Conservation (phyloP, 2,329 filamentous ascomycete genomes). For the Diaporthe sp. region DNA sequence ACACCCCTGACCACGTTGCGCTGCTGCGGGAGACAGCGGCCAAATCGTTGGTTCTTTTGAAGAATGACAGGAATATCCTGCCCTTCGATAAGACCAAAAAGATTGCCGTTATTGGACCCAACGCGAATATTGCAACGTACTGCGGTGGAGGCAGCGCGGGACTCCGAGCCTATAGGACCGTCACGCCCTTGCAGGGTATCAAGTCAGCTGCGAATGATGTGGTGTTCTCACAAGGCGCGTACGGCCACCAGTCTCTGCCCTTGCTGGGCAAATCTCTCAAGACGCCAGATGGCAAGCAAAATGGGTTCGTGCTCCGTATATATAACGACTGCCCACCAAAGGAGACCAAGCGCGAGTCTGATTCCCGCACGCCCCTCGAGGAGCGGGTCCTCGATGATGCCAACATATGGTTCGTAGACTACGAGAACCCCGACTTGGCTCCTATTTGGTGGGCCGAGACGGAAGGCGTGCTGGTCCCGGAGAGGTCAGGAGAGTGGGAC, state of each 20-base stretch:
- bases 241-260: constrained; percentile 50
- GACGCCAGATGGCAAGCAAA: constrained; percentile 41
- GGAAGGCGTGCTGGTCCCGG: constrained; percentile 43
- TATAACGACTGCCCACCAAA: constrained; percentile 42
- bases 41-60: constrained; percentile 73
- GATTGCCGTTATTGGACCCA: constrained; percentile 66
- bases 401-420: constrained; percentile 46
- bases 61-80: constrained; percentile 70
- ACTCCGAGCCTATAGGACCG: constrained; percentile 48
- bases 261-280: constrained; percentile 45
- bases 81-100: constrained; percentile 59
- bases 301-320: constrained; percentile 46
- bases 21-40: constrained; percentile 69
- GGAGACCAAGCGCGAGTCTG: neutral
- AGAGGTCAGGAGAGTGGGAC: constrained; percentile 44
- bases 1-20: constrained; percentile 49
- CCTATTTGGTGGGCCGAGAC: constrained; percentile 44
- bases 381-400: constrained; percentile 42
- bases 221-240: constrained; percentile 45
- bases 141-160: constrained; percentile 51
- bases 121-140: constrained; percentile 56
- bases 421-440: constrained; percentile 42
- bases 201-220: constrained; percentile 40
- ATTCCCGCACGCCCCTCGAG: constrained; percentile 41
- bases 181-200: constrained; percentile 49